Base-by-base conservation (phyloP, 2,329 filamentous ascomycete species). In the Polychaeton citri region DNA sequence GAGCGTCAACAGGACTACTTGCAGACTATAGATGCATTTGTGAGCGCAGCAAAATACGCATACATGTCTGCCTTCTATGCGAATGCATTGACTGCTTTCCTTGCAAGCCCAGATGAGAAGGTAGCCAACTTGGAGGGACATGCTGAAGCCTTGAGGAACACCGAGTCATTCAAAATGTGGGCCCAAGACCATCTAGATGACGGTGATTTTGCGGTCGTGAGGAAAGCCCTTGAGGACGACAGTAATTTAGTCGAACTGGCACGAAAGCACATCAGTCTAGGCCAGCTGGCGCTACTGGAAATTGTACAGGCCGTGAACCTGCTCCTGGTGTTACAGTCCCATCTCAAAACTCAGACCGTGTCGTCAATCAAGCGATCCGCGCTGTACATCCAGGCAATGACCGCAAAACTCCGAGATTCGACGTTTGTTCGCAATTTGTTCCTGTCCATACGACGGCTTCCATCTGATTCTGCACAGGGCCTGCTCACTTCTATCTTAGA, bases 51-150 rank as follows among this genome's bases (percentile, higher is more conserved):
- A 13, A 54, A 84, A 72, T 90, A 88, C 58, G 75, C 79, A 1
- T 85, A 86, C 52, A 87, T 92, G 82, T 83, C 79, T 38, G 81
- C 86, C 53, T 88, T 83, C 51, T 88, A 84, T 47, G 80, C 79
- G 26, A 88, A 86, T 46, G 74, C 79, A 1, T 63, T 86, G 3
- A 83, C 76, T 41, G 55, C 84, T 3, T 66, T 88, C 21, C 57
- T 76, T 7, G 30, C 30, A 5, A 60, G 61, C 10, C 37, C 63
- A 2, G 44, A 46, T 9, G 32, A 64, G 4, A 30, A 49, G 4
- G 43, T 83, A 1, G 67, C 79, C 34, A 48, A 61, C 1, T 28
- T 28, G 7, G 4, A 10, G 15, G 71, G 79, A 40, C 78, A 83
- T 44, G 55, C 80, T 6, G 73, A 83, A 45, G 76, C 79, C 8